These are phyloP conservation scores for Sordariomycetes sp. DNA, from an alignment of 2,329 filamentous ascomycete species.

Conservation along the genomic window DNA sequence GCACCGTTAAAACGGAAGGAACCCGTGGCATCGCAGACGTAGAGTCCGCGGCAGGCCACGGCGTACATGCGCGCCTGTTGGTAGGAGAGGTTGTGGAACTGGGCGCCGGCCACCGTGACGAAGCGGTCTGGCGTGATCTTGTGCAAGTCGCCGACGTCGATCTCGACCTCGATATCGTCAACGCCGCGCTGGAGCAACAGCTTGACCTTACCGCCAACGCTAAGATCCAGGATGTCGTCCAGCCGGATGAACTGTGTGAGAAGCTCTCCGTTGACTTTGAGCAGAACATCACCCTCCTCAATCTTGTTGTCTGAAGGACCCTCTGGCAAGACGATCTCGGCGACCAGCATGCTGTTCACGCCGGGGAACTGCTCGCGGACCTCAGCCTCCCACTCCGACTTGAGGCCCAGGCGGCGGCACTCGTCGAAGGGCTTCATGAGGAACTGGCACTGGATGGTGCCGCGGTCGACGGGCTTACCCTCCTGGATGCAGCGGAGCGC, in stretches of 20 bases:
- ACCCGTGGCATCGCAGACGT: slow-evolving; percentile 86
- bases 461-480: slow-evolving; percentile 66
- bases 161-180: slow-evolving; percentile 72
- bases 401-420: slow-evolving; percentile 79
- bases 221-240: slow-evolving; percentile 85
- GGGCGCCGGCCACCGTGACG: slow-evolving; percentile 83
- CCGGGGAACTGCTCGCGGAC: slow-evolving; percentile 77
- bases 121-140: slow-evolving; percentile 93
- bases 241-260: slow-evolving; percentile 87
- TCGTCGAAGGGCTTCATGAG: slow-evolving; percentile 96
- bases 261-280: slow-evolving; percentile 88
- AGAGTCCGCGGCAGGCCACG: slow-evolving; percentile 84
- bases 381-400: slow-evolving; percentile 74
- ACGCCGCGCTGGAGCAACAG: slow-evolving; percentile 83
- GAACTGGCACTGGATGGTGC: slow-evolving; percentile 98
- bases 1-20: slow-evolving; percentile 91
- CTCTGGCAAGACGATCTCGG: slow-evolving; percentile 85
- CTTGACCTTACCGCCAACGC: slow-evolving; percentile 66
- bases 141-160: slow-evolving; percentile 83
- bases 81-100: slow-evolving; percentile 94
- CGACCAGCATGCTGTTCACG: slow-evolving; percentile 94
- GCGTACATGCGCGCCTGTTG: slow-evolving; percentile 95
- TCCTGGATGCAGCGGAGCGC: slow-evolving; percentile 79
- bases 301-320: slow-evolving; percentile 81
- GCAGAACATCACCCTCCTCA: slow-evolving; percentile 85